phyloP scores from a whole-genome alignment of 805 yeast species.

The Osmozyma mogii region DNA sequence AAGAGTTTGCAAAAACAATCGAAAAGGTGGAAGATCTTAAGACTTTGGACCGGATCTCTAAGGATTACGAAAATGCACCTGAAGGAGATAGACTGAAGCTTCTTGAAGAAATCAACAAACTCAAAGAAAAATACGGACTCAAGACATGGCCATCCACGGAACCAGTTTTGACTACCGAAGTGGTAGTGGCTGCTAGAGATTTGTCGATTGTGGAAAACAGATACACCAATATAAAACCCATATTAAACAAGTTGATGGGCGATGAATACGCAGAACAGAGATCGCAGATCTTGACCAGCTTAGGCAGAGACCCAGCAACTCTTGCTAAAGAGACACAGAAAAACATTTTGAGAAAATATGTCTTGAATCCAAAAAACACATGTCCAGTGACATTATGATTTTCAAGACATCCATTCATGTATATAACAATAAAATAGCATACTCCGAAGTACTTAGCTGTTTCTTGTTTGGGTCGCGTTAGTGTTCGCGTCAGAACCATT shows the following conservation, averaged over 20 bases:
- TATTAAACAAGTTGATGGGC: neutral
- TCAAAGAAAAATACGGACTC: conserved; percentile 31
- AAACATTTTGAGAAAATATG: conserved; percentile 64
- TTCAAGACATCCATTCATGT: too few species aligned
- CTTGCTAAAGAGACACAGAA: conserved; percentile 45
- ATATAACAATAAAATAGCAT: too few species aligned
- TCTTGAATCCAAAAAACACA: conserved; percentile 26
- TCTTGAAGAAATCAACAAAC: conserved; percentile 25
- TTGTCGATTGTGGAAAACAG: conserved; percentile 13
- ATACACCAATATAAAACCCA: neutral
- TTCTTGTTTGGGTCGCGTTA: too few species aligned
- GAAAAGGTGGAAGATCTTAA: conserved; percentile 32
- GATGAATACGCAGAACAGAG: conserved; percentile 17
- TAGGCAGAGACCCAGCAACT: conserved; percentile 18
- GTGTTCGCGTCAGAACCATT: too few species aligned
- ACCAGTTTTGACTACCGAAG: conserved; percentile 28
- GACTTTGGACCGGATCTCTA: conserved; percentile 23
- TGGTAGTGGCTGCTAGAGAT: conserved; percentile 21
- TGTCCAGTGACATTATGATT: too few species aligned
- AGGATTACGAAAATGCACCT: conserved; percentile 17
- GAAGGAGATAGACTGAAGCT: conserved; percentile 15
- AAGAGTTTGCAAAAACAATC: conserved; percentile 18
- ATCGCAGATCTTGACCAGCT: conserved; percentile 13
- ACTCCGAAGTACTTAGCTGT: too few species aligned
- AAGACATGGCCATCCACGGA: conserved; percentile 35